Percentiles rank a stretch among this genome's conserved stretches.
phyloP scores from a whole-genome alignment of 345 rosid genomes.

The Eucalyptus coolabah region DNA sequence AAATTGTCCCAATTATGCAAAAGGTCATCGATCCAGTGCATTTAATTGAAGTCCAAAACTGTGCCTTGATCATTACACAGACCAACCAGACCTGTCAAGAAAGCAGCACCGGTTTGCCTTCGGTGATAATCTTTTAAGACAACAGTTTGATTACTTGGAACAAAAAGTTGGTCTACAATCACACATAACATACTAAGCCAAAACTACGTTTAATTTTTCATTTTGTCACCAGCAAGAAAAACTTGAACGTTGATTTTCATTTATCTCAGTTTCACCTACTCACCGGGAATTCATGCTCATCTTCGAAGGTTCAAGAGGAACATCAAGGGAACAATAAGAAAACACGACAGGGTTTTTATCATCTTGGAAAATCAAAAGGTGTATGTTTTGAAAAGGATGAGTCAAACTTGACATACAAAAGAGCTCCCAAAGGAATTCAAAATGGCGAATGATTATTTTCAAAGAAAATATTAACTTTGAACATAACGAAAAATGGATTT shows the following conservation, averaged over 20 bases:
- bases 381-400: neutral
- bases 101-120: too few relatives aligned
- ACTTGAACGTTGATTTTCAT: neutral
- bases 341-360: neutral
- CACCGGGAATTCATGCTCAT: neutral
- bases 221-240: neutral
- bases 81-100: too few relatives aligned
- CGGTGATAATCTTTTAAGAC: too few relatives aligned
- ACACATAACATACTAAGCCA: too few relatives aligned
- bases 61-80: too few relatives aligned
- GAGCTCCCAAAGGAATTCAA: neutral
- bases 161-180: too few relatives aligned
- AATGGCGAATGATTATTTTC: neutral
- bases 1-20: neutral
- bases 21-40: neutral
- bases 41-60: too few relatives aligned
- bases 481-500: neutral
- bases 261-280: neutral
- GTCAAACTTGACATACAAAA: neutral
- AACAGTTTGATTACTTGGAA: too few relatives aligned
- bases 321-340: neutral
- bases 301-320: fast-evolving
- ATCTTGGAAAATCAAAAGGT: neutral
- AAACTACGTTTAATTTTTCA: neutral
- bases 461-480: too few relatives aligned